Base-by-base conservation (phyloP, 495 filamentous ascomycete species). In the Amniculicola lignicola region DNA sequence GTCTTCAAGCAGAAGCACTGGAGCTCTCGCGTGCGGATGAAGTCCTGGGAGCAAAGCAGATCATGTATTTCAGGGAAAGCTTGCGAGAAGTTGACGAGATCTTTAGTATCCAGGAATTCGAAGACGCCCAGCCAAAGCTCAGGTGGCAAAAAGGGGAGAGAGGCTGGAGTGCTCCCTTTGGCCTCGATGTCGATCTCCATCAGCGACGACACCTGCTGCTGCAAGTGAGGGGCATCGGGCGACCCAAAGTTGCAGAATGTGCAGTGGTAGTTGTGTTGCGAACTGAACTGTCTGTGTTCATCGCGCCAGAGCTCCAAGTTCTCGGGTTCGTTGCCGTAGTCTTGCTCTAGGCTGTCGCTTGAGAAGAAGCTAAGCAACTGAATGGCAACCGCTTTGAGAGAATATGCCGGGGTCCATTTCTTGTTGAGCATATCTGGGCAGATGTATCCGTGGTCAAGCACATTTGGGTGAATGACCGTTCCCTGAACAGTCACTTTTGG, bases 341-440 rank as follows among this genome's bases (percentile, higher is more conserved):
- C 63, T 45, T 79, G 74, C 47, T 78, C 76, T 15, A 79, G 29
- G 37, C 51, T 66, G 57, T 78, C 74, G 54, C 79, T 76, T 57
- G 76, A 71, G 71, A 84, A 76, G 73, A 85, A 79, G 70, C 77
- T 83, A 62, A 85, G 73, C 33, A 80, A 62, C 63, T 82, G 76
- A 50, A 80, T 74, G 38, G 67, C 67, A 53, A 77, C 75, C 21
- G 72, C 70, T 58, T 75, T 76, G 24, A 78, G 69, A 1, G 77
- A 78, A 44, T 78, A 79, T 21, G 77, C 77, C 2, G 71, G 72
- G 1, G 76, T 78, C 40, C 76, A 73, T 1, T 70, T 74, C 28
- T 74, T 67, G 48, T 73, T 69, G 42, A 77, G 72, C 49, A 79
- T 78, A 15, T 66, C 71, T 12, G 73, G 74, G 61, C 75, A 79